Evolutionary conservation across 2,329 filamentous ascomycete species (phyloP).

Genomic region (Penicillium sp.): DNA sequence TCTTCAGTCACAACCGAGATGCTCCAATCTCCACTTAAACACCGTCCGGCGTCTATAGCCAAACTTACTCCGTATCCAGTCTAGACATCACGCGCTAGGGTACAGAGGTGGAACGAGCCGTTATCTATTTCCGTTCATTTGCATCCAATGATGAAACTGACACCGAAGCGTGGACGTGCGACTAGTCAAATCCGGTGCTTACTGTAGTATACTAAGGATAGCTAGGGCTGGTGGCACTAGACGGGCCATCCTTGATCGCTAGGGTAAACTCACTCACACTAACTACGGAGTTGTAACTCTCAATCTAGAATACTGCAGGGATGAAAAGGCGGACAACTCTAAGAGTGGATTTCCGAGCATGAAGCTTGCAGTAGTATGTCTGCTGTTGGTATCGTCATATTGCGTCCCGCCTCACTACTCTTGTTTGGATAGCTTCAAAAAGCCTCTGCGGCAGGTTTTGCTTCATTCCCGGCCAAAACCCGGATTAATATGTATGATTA

Average conservation of each 20-base stretch:
- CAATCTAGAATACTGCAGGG: no score
- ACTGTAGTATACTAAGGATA: neutral
- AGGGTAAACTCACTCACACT: neutral
- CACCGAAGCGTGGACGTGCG: neutral
- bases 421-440: neutral
- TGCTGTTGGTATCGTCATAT: neutral
- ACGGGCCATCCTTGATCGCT: neutral
- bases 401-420: no score
- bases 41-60: neutral
- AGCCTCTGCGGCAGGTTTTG: neutral
- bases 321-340: neutral
- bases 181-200: neutral
- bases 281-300: neutral
- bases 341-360: neutral
- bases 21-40: neutral
- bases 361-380: neutral
- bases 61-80: neutral
- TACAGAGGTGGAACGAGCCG: neutral
- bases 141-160: neutral
- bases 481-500: neutral
- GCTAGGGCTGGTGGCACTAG: neutral
- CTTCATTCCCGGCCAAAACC: neutral
- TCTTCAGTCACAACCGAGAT: neutral
- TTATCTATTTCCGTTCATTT: neutral
- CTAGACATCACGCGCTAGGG: neutral